Evolutionary conservation across 805 yeast species (phyloP), one percentile per base, ranked within the genome.

Genomic region (Millerozyma acaciae): DNA sequence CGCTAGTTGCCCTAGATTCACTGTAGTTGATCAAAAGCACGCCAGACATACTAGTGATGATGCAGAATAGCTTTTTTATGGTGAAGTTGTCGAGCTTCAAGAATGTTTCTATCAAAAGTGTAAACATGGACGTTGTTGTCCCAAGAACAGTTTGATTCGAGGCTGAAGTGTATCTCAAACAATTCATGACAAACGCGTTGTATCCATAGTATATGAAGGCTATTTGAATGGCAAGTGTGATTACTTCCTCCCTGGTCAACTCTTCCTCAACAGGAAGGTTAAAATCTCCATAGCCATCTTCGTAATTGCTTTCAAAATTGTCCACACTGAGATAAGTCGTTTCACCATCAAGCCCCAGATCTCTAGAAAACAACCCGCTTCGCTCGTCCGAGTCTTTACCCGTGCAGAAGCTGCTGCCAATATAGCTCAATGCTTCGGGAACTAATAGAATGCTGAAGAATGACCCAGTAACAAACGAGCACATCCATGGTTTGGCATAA

Each of bases 61-160:
- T 70, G 26, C 78, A 69, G 2, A 62, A 30, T 2, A 67, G 30
- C 40, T 75, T 75, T 27, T 61, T 57, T 9, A 53, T 4, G 10
- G 73, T 51, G 39, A 75, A 60, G 5, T 45, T 44, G 35, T 75
- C 80, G 13, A 70, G 65, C 16, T 57, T 57, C 14, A 62, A 46
- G 7, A 55, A 14, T 2, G 52, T 57, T 1, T 79, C 76, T 14
- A 73, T 50, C 10, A 72, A 41, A 21, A 75, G 51, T 0, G 78
- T 71, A 46, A 72, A 75, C 4, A 73, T 58, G 9, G 78, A 68
- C 3, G 78, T 64, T 1, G 76, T 66, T 2, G 78, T 67, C 5
- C 76, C 65, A 12, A 75, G 46, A 7, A 74, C 69, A 0, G 78
- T 69, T 42, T 66, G 74, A 43, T 72, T 73, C 14, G 78, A 68